Evolutionary conservation across 345 rosid genomes (phyloP).

Genomic region (Bruguiera sexangula): DNA sequence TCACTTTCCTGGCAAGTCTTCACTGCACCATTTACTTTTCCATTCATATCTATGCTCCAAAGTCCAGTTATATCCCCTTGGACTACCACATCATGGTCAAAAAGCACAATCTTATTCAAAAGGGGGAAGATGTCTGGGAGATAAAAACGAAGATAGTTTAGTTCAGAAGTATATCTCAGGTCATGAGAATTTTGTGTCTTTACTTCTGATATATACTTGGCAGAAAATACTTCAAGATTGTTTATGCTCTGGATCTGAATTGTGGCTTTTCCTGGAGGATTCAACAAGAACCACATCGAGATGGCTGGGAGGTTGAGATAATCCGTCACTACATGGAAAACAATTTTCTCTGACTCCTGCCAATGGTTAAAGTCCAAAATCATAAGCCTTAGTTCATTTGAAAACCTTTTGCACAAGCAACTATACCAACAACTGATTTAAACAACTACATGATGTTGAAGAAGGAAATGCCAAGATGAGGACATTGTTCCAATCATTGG

Average conservation of each 20-base stretch:
- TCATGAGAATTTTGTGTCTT: conserved; percentile 48
- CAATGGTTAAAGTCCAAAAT: conserved; percentile 14
- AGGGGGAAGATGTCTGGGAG: conserved; percentile 30
- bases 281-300: conserved; percentile 32
- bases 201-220: conserved; percentile 31
- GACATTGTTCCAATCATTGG: background rate
- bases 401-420: background rate
- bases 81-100: conserved; percentile 34
- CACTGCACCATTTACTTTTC: conserved; percentile 31
- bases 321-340: conserved; percentile 30
- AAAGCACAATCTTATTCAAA: conserved; percentile 24
- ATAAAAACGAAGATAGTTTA: conserved; percentile 32
- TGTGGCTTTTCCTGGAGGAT: conserved; percentile 25
- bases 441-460: background rate
- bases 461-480: background rate
- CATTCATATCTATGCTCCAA: conserved; percentile 27
- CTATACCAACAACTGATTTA: background rate
- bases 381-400: conserved; percentile 1
- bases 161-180: conserved; percentile 21
- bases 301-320: conserved; percentile 31
- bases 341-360: conserved; percentile 27
- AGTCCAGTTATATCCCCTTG: conserved; percentile 21
- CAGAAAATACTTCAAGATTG: conserved; percentile 8
- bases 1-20: conserved; percentile 37
- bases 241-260: conserved; percentile 30